Evolutionary conservation across 192 early-diverging fungal species (phyloP), one percentile per base, ranked within the genome.

Genomic region (Linnemannia exigua): DNA sequence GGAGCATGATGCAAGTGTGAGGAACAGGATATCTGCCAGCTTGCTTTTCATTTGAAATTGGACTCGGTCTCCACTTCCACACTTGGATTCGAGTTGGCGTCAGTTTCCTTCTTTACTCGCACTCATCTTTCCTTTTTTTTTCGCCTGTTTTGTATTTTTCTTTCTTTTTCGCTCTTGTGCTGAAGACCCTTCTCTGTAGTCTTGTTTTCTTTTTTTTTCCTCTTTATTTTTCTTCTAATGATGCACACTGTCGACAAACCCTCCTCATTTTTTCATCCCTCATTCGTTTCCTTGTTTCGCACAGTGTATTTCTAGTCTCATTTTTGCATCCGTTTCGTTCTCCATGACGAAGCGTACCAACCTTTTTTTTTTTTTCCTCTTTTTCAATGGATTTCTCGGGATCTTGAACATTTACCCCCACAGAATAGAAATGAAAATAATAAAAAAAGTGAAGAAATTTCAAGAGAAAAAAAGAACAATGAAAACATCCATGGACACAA

Each of bases 401-500:
- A 75, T 75, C 74, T 75, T 75, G 74, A 51, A 75, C 20, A n/a
- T 31, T 61, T 63, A 15, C 22, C 54, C 58, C 58, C 58, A 63
- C 58, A 63, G 58, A 75, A 75, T 35, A 75, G 36, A 75, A 75
- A 58, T 35, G 33, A 52, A 50, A 74, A 35, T 47, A 52, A 75
- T 47, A 44, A 58, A 75, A 75, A 75, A 75, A 75, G 74, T 75
- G 74, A 75, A 75, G 74, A 75, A 75, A 58, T 75, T 75, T 47
- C 58, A 38, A 41, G 41, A 75, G 58, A 63, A 58, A 52, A 47
- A 70, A 22, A n/a, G 9, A 41, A 41, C 8, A 41, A 70, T 41
- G 8, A 14, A 41, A 44, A 6, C 41, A 44, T 44, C 41, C 22
- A 54, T 58, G n/a, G 20, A 20, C n/a, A n/a, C n/a, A n/a, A n/a